These are phyloP conservation scores for Psilocybe azurescens DNA, from an alignment of 768 basidiomycete genomes.

Conservation along the genomic window DNA sequence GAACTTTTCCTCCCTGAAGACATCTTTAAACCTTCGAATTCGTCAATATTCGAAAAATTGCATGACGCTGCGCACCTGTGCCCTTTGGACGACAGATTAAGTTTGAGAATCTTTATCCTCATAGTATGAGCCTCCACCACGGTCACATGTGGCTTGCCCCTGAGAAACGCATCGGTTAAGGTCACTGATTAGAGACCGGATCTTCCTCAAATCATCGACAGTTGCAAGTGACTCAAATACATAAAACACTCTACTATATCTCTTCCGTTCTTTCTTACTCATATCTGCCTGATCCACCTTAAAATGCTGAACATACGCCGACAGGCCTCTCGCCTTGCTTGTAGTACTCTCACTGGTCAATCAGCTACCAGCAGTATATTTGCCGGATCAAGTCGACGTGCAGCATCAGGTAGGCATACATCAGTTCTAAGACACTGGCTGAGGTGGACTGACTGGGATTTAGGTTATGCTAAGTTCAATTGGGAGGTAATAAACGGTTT, in stretches of 20 bases:
- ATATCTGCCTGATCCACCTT: neutral
- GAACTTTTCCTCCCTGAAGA: no score
- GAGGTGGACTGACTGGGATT: neutral
- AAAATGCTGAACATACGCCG: conserved; percentile 23
- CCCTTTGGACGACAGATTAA: no score
- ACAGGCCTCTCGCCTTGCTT: conserved; percentile 13
- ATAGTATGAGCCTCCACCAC: neutral
- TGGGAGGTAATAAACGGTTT: conserved; percentile 43
- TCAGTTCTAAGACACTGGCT: neutral
- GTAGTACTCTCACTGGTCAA: conserved; percentile 8
- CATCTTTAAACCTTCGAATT: no score
- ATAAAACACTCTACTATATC: neutral
- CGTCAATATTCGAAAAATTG: no score
- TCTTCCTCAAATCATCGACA: conserved; percentile 1
- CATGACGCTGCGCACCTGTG: no score
- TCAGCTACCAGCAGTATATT: neutral
- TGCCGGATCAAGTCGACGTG: conserved; percentile 24
- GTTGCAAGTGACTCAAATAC: neutral
- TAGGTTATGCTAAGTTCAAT: conserved; percentile 46
- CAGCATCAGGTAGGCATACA: conserved; percentile 16
- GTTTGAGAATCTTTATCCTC: no score
- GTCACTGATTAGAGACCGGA: neutral
- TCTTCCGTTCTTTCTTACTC: neutral
- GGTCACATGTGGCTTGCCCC: neutral
- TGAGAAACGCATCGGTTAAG: neutral